Conservation (phyloP, 2,329 filamentous ascomycete genomes). For the Diaporthe citri region DNA sequence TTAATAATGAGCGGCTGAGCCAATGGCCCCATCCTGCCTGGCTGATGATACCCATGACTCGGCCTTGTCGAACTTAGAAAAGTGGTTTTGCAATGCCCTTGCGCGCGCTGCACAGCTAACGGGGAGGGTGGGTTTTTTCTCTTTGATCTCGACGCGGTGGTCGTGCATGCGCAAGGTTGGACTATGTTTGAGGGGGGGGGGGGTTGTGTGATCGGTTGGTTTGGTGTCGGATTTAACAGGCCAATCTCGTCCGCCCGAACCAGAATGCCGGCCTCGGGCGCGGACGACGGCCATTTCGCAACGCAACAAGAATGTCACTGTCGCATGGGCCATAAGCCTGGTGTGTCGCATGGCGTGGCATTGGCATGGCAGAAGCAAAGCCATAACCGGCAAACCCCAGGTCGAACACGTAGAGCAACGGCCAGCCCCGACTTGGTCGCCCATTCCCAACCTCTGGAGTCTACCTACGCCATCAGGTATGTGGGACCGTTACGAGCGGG, state of each 20-base stretch:
- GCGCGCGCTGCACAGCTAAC: background rate
- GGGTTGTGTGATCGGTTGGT: too few species aligned
- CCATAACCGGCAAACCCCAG: constrained; percentile 6
- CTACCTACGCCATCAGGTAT: background rate
- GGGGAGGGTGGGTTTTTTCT: background rate
- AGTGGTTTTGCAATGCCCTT: constrained; percentile 19
- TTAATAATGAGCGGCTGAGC: background rate
- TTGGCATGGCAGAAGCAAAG: background rate
- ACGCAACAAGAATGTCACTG: background rate
- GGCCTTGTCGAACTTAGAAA: constrained; percentile 31
- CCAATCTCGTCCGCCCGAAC: background rate
- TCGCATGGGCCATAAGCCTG: constrained; percentile 1
- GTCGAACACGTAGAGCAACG: background rate
- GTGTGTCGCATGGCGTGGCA: constrained; percentile 7
- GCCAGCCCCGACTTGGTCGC: background rate
- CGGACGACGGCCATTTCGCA: background rate
- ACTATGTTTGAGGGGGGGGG: background rate
- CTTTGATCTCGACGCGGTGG: background rate
- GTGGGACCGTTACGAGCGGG: background rate
- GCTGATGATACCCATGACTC: constrained; percentile 24
- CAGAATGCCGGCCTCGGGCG: constrained; percentile 6
- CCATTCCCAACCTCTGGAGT: background rate
- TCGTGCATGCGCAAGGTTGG: background rate
- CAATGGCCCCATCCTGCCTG: background rate
- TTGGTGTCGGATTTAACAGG: constrained; percentile 5